Conservation (phyloP, 768 basidiomycete species). For the Hericium rajendrae region DNA sequence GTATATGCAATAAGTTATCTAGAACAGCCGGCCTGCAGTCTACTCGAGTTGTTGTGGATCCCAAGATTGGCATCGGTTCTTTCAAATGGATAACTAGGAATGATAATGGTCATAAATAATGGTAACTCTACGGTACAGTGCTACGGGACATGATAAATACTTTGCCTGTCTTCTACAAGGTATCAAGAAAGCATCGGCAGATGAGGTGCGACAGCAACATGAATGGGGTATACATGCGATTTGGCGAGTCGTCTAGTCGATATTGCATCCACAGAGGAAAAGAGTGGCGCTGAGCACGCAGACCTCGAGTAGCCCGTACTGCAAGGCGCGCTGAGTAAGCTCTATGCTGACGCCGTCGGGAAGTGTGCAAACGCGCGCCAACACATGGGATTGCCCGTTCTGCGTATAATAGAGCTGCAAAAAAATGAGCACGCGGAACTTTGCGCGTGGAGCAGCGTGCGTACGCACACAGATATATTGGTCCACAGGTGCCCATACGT, state of each 20-base stretch:
- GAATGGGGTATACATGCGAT: too few species aligned
- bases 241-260: constrained; percentile 3
- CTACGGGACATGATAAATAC: too few species aligned
- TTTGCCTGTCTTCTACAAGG: too few species aligned
- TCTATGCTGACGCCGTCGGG: constrained; percentile 10
- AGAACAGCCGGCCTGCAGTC: too few species aligned
- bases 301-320: constrained; percentile 9
- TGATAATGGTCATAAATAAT: too few species aligned
- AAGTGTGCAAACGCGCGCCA: constrained; percentile 6
- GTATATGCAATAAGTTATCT: too few species aligned
- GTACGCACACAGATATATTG: constrained; percentile 9
- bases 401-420: constrained; percentile 6
- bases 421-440: not conserved
- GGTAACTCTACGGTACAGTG: too few species aligned
- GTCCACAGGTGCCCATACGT: constrained; percentile 13
- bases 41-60: too few species aligned
- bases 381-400: not conserved
- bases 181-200: too few species aligned
- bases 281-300: constrained; percentile 13
- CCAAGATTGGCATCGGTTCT: too few species aligned
- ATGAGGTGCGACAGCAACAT: too few species aligned
- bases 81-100: too few species aligned
- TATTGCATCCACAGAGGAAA: constrained; percentile 11
- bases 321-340: constrained; percentile 10
- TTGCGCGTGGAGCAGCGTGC: not conserved